Base-by-base conservation (phyloP, 2,329 filamentous ascomycete genomes). In the Claviceps sp. region DNA sequence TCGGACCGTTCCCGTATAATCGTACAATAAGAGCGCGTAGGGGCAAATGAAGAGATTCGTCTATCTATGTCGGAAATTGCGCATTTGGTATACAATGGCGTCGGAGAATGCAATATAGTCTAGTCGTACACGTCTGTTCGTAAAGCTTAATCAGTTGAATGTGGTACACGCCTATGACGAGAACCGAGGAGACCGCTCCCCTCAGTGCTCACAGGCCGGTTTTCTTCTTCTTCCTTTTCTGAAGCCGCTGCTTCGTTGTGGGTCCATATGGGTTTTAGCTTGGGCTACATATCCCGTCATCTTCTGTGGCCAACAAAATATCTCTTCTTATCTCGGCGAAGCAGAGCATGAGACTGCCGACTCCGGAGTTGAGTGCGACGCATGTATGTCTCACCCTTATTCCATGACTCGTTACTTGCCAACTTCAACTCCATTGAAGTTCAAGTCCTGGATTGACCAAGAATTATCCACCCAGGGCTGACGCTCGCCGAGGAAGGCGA, bases 401-500 rank as follows among this genome's bases (percentile, higher is more conserved):
- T 40, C 18, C 5, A n/a, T 41, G 6, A 42, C 40, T 14, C n/a
- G 26, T 30, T 30, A 30, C n/a, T 9, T 49, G 44, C n/a, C 8
- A 30, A 30, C 50, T 47, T 48, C 48, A 37, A 43, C 44, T 5
- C 20, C 50, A 18, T 46, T 43, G 34, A 81, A 73, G 62, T 90
- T 83, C 70, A 95, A 81, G 64, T 91, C 86, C 55, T 80, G 79
- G 26, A 88, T 72, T 50, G 79, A 77, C 91, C 91, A 97, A 14
- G 72, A 70, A 24, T 72, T 75, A 58, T 88, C 82, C 24, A 85
- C 79, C 83, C 87, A 95, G 11, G 83, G 75, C 65, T 86, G 87
- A 71, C 84, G 86, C 72, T 91, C 84, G 40, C 91, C 91, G 4
- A 98, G 73, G 56, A 97, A 84, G 22, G 84, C 80, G 24, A 83